Conservation (phyloP, 352 stramenopile genomes). For the Phytophthora rubi region DNA sequence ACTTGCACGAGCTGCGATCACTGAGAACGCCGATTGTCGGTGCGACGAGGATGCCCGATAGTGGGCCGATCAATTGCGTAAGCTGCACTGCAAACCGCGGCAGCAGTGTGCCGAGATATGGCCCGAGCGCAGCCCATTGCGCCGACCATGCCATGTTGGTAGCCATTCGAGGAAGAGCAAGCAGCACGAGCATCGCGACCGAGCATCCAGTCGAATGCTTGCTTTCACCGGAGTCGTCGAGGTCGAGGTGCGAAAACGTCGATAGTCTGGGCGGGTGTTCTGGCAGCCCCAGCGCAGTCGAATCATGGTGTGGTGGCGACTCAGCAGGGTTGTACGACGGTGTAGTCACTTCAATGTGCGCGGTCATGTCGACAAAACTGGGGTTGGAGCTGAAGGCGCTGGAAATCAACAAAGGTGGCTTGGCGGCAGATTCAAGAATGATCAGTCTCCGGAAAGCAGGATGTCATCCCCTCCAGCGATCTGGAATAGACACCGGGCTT, state of each 20-base stretch:
- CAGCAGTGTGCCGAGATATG: conserved; percentile 75
- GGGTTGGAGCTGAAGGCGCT: background rate
- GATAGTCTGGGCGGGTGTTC: conserved; percentile 40
- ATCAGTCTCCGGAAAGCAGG: background rate
- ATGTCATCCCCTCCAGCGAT: background rate
- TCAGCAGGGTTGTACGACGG: conserved; percentile 47
- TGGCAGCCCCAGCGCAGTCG: conserved; percentile 32
- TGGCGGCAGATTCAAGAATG: conserved; percentile 29
- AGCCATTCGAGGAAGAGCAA: conserved; percentile 74
- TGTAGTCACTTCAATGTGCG: conserved; percentile 45
- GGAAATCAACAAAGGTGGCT: background rate
- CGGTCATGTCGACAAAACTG: conserved; percentile 23
- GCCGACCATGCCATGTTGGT: conserved; percentile 84
- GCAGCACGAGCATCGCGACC: conserved; percentile 68
- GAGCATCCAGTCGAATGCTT: conserved; percentile 52
- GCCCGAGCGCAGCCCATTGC: conserved; percentile 75
- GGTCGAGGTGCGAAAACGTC: conserved; percentile 42
- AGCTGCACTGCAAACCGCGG: conserved; percentile 72
- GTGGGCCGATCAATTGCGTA: conserved; percentile 74
- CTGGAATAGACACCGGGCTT: conserved; percentile 8
- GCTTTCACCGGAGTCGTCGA: conserved; percentile 31
- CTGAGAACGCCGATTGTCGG: conserved; percentile 74
- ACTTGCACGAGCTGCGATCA: conserved; percentile 57
- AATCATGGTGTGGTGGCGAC: conserved; percentile 30
- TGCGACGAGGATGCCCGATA: conserved; percentile 73